Evolutionary conservation across 139 green algal genomes (phyloP).

Genomic region (Trebouxia sp.): DNA sequence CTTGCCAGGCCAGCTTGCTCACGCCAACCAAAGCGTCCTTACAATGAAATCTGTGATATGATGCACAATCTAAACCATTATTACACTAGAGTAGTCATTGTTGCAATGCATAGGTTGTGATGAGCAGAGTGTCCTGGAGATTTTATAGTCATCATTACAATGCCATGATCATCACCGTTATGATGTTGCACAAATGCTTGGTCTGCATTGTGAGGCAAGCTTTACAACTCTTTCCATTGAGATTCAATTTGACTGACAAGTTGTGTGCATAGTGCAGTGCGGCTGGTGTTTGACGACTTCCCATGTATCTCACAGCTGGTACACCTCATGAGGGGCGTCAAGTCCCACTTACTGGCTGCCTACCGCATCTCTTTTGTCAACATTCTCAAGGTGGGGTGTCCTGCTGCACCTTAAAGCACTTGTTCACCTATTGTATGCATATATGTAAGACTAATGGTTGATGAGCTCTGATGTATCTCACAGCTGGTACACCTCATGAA

Average conservation of each 20-base stretch:
- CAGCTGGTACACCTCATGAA: not conserved
- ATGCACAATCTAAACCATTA: too few species aligned
- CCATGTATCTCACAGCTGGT: not conserved
- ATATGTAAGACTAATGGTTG: not conserved
- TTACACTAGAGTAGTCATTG: too few species aligned
- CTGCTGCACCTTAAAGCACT: not conserved
- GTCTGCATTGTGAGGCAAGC: too few species aligned
- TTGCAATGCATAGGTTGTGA: not conserved
- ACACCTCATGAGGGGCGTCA: not conserved
- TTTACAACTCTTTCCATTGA: too few species aligned
- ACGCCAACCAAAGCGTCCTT: not conserved
- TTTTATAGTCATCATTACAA: not conserved
- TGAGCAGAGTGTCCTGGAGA: not conserved
- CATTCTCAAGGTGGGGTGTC: constrained; percentile 16
- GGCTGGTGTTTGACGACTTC: not conserved
- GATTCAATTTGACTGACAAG: too few species aligned
- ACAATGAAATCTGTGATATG: too few species aligned
- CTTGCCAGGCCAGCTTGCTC: not conserved
- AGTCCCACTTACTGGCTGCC: not conserved
- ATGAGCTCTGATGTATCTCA: not conserved
- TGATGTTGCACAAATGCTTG: too few species aligned
- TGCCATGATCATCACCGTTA: not conserved
- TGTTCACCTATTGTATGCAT: not conserved
- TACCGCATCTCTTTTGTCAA: not conserved
- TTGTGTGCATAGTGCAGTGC: not conserved